Conservation (phyloP, 1,139 yeast genomes). For the Kluyveromyces sp. region DNA sequence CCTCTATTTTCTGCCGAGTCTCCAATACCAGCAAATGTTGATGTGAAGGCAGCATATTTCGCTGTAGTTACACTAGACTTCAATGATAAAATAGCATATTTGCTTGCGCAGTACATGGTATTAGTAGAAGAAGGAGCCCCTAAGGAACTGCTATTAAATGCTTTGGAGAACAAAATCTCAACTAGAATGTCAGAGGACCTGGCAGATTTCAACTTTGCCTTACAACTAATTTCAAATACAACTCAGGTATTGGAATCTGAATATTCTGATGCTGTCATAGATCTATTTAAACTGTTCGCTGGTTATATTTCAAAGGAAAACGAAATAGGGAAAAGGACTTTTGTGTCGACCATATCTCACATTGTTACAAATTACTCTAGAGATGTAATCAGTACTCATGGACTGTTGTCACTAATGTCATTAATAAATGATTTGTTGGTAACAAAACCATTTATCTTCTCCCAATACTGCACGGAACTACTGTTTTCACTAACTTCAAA, state of each 20-base stretch:
- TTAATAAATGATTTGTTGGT: constrained; percentile 37
- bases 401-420: constrained; percentile 14
- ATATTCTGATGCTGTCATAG: constrained; percentile 15
- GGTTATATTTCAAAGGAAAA: constrained; percentile 20
- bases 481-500: constrained; percentile 31
- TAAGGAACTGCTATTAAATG: constrained; percentile 11
- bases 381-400: background rate
- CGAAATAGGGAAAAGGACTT: constrained; percentile 15
- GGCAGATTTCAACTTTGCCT: constrained; percentile 17
- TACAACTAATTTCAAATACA: constrained; percentile 16
- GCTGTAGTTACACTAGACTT: constrained; percentile 26
- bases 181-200: constrained; percentile 9
- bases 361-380: constrained; percentile 16
- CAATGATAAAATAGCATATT: constrained; percentile 17
- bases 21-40: background rate
- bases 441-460: constrained; percentile 49
- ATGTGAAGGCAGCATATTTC: constrained; percentile 28
- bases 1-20: background rate
- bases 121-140: constrained; percentile 21
- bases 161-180: constrained; percentile 11
- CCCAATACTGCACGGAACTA: constrained; percentile 62
- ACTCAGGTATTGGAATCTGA: constrained; percentile 8
- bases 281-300: constrained; percentile 16
- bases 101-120: constrained; percentile 31
- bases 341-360: constrained; percentile 24